Base-by-base conservation (phyloP, 1,284 basidiomycete genomes). In the Phaffia rhodozyma region DNA sequence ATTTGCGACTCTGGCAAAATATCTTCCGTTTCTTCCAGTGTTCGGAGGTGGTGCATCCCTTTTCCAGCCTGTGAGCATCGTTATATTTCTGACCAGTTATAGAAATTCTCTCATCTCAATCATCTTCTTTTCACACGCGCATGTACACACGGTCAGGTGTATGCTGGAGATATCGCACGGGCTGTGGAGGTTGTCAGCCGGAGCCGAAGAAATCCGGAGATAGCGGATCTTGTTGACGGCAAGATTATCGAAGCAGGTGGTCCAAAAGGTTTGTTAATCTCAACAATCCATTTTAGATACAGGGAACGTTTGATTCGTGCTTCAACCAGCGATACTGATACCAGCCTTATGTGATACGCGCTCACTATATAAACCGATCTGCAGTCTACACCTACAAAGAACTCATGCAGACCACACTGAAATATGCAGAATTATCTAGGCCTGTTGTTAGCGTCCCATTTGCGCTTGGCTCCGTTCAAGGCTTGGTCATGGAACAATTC, bases 221-320 rank as follows among this genome's bases (percentile, higher is more conserved):
- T 80, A 0, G 71, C 77, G 43, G 69, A 73, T 13, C 67, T 70
- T 11, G 77, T 82, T 3, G 73, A 77, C 50, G 84, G 84, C 18
- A 83, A 81, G 70, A 78, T 83, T 9, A 78, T 86, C 52, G 84
- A 87, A 73, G 84, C 83, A 25, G 84, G 84, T 16, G 85, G 85
- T 21, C 84, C 84, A 6, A 81, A 84, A 65, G 76, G 85, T 84
- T 67, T 65, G 79, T 73, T 50, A 20, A 16, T 38, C 18, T 55
- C 13, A 1, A 27, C 27, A 16, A 7, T 47, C n/a, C 25, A 27
- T 53, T 32, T 54, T 48, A n/a, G n/a, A n/a, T n/a, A n/a, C n/a
- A n/a, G n/a, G n/a, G n/a, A n/a, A n/a, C n/a, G n/a, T n/a, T n/a
- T 18, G 18, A 21, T 16, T 23, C 0, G 5, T 32, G 4, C n/a